phyloP scores from a whole-genome alignment of 2,329 filamentous ascomycete species.

The Botrytis deweyae region DNA sequence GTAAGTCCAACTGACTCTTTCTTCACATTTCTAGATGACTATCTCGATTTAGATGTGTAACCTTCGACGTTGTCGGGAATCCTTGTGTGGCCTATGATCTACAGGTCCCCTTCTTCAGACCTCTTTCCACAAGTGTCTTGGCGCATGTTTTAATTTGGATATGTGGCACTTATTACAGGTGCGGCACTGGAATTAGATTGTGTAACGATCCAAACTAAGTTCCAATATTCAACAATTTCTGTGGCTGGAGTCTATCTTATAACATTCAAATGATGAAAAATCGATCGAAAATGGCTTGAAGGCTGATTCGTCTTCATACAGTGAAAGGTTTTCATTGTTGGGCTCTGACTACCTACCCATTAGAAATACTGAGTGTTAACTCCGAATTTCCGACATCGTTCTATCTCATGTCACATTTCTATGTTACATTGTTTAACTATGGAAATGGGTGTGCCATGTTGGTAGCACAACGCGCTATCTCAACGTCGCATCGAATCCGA shows the following conservation, averaged over 20 bases:
- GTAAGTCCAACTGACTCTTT: background rate
- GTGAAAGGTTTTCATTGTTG: background rate
- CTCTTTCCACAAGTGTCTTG: background rate
- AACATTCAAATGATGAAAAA: background rate
- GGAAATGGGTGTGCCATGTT: background rate
- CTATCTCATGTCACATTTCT: constrained; percentile 4
- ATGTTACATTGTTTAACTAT: background rate
- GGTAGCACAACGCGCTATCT: background rate
- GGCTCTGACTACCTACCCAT: background rate
- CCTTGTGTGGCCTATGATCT: background rate
- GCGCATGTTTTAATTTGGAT: background rate
- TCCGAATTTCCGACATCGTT: background rate
- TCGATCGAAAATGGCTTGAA: background rate
- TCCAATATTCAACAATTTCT: background rate
- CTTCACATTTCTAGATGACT: background rate
- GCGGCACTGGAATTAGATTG: background rate
- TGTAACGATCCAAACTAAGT: background rate
- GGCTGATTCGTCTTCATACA: background rate
- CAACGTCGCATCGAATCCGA: background rate
- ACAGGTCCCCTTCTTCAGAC: background rate
- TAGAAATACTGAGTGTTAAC: background rate
- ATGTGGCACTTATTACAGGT: background rate
- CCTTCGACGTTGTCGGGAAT: background rate
- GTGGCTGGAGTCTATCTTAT: background rate
- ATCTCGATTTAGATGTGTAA: background rate